Evolutionary conservation across 495 filamentous ascomycete genomes (phyloP).

Genomic region (Cercophora newfieldiana): DNA sequence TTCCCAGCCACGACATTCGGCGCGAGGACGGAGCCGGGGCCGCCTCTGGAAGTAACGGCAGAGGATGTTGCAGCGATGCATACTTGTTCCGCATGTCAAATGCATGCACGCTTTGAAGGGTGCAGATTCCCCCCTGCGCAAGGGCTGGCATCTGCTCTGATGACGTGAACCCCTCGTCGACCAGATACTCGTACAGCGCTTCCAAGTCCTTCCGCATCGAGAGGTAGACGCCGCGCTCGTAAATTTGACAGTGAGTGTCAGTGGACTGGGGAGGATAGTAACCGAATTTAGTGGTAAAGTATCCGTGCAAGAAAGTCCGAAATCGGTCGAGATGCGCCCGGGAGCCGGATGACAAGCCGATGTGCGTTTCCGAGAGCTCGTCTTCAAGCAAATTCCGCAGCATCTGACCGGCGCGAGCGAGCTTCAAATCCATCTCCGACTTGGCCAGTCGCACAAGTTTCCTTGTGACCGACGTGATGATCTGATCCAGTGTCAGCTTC

Average conservation of each 20-base stretch:
- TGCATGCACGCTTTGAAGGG: constrained; percentile 57
- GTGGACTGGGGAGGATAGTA: constrained; percentile 60
- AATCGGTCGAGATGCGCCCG: constrained; percentile 63
- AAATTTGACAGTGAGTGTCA: constrained; percentile 37
- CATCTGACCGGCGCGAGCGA: constrained; percentile 48
- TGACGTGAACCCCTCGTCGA: constrained; percentile 50
- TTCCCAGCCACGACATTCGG: constrained; percentile 33
- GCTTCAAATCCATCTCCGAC: constrained; percentile 61
- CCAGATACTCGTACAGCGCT: constrained; percentile 61
- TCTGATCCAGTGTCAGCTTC: constrained; percentile 36
- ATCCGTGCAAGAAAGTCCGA: constrained; percentile 59
- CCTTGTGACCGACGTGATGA: constrained; percentile 54
- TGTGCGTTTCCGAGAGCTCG: constrained; percentile 56
- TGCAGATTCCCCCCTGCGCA: constrained; percentile 59
- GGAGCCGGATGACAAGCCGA: constrained; percentile 54
- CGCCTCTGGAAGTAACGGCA: constrained; percentile 58
- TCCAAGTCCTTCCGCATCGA: constrained; percentile 64
- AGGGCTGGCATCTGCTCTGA: constrained; percentile 40
- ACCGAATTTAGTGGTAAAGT: constrained; percentile 60
- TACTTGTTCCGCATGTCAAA: constrained; percentile 60
- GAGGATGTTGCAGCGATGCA: constrained; percentile 52
- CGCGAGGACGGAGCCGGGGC: constrained; percentile 20
- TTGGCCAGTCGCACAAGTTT: constrained; percentile 60
- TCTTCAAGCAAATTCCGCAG: constrained; percentile 61
- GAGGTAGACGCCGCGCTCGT: constrained; percentile 52